These are phyloP conservation scores for Gremmenia infestans DNA, from an alignment of 2,329 filamentous ascomycete species.

Conservation along the genomic window DNA sequence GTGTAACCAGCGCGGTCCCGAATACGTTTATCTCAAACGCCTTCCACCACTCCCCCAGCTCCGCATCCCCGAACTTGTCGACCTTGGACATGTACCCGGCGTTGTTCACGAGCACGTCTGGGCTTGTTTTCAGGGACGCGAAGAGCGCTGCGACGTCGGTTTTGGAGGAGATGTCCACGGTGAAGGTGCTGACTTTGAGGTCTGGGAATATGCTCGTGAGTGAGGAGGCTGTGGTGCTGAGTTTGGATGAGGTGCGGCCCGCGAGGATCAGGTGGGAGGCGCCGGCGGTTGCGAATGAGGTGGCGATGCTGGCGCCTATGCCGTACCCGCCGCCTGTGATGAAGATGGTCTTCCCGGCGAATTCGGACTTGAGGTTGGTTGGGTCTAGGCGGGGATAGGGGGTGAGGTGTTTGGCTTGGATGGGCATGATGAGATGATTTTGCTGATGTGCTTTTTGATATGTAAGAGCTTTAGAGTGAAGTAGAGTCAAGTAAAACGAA, in stretches of 20 bases:
- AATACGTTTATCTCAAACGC: conserved; percentile 13
- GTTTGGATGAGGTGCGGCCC: conserved; percentile 14
- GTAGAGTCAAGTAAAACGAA: no score
- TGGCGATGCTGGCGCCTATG: conserved; percentile 15
- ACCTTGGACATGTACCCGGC: conserved; percentile 4
- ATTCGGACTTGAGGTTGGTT: neutral
- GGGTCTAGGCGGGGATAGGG: neutral
- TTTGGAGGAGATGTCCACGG: neutral
- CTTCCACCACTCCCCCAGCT: conserved; percentile 2
- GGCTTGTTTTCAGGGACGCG: neutral
- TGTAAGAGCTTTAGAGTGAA: no score
- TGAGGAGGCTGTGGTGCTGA: neutral
- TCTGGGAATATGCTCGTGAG: neutral
- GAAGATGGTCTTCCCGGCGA: neutral
- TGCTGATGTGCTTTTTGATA: no score
- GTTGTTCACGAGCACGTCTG: conserved; percentile 10
- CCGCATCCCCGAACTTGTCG: neutral
- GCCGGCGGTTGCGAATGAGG: conserved; percentile 18
- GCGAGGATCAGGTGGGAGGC: conserved; percentile 26
- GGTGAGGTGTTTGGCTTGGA: neutral
- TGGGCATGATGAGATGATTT: no score
- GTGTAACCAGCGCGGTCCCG: conserved; percentile 5
- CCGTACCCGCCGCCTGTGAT: conserved; percentile 14
- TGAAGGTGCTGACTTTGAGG: neutral
- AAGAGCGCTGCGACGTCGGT: neutral